A percentile compares a stretch with the other conserved stretches of the same genome.
phyloP scores from a whole-genome alignment of 768 basidiomycete species.

The Calocybe cyanea region DNA sequence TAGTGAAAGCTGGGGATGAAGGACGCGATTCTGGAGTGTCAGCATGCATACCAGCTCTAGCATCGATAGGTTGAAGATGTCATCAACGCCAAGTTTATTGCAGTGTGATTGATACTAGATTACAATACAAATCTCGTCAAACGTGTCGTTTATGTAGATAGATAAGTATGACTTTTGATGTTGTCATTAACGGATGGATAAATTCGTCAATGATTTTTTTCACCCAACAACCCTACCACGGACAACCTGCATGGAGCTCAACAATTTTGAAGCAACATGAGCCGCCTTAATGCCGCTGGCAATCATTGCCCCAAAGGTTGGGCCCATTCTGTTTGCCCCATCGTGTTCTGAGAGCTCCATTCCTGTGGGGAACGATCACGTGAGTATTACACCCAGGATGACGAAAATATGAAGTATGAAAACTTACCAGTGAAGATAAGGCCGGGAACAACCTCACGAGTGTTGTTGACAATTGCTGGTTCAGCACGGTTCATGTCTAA shows the following conservation, averaged over 20 bases:
- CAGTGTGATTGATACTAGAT: no score
- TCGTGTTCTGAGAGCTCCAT: conserved; percentile 85
- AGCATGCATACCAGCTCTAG: no score
- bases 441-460: conserved; percentile 73
- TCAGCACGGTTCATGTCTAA: conserved; percentile 83
- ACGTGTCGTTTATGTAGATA: no score
- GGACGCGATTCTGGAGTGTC: no score
- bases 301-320: conserved; percentile 81
- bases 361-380: conserved; percentile 35
- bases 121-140: no score
- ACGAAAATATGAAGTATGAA: no score
- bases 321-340: conserved; percentile 74
- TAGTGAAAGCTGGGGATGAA: no score
- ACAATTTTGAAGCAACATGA: conserved; percentile 53
- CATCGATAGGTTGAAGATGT: no score
- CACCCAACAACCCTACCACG: conserved; percentile 53
- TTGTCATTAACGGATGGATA: no score
- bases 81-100: no score
- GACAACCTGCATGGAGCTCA: conserved; percentile 45
- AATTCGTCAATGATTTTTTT: no score
- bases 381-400: conserved; percentile 7
- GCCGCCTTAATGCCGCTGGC: conserved; percentile 72
- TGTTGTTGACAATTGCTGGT: conserved; percentile 74
- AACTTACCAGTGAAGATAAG: conserved; percentile 69
- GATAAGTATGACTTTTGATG: no score